phyloP scores from a whole-genome alignment of 495 filamentous ascomycete genomes.

The Penicillium simplicissimum region DNA sequence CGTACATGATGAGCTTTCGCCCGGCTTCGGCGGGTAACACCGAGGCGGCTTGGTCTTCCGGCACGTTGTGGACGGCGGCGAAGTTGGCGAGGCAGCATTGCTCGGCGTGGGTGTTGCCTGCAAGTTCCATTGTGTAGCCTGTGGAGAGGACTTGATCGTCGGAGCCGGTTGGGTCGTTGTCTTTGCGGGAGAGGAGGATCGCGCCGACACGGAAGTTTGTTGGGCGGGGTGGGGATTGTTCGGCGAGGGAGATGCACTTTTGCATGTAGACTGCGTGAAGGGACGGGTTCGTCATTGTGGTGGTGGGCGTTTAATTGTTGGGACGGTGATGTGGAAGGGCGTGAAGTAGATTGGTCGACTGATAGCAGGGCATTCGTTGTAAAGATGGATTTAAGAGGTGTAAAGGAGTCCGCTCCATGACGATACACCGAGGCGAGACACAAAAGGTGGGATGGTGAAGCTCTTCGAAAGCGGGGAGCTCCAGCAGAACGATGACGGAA shows the following conservation, averaged over 20 bases:
- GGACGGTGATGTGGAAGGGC: not conserved
- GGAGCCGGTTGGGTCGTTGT: conserved; percentile 31
- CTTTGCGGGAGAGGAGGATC: conserved; percentile 61
- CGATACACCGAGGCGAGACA: not conserved
- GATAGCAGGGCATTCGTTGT: not conserved
- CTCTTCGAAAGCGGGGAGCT: conserved; percentile 23
- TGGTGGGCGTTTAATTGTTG: not conserved
- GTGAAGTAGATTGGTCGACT: not conserved
- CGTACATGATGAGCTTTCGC: conserved; percentile 69
- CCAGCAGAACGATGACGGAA: conserved; percentile 30
- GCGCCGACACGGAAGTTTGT: conserved; percentile 95
- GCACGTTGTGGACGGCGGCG: conserved; percentile 48
- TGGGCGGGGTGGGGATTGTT: conserved; percentile 76
- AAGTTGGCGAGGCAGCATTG: conserved; percentile 86
- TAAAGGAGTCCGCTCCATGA: not conserved
- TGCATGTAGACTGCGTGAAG: conserved; percentile 67
- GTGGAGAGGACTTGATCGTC: conserved; percentile 69
- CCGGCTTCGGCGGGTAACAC: conserved; percentile 50
- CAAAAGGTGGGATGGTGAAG: conserved; percentile 5
- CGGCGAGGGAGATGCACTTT: conserved; percentile 70
- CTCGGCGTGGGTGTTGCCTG: conserved; percentile 94
- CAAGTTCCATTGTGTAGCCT: conserved; percentile 87
- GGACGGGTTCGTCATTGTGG: conserved; percentile 26
- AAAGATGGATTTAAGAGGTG: not conserved
- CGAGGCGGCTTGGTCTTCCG: conserved; percentile 56